These are phyloP conservation scores for Lichtheimia ramosa DNA, from an alignment of 371 early-diverging fungal genomes.

Conservation along the genomic window DNA sequence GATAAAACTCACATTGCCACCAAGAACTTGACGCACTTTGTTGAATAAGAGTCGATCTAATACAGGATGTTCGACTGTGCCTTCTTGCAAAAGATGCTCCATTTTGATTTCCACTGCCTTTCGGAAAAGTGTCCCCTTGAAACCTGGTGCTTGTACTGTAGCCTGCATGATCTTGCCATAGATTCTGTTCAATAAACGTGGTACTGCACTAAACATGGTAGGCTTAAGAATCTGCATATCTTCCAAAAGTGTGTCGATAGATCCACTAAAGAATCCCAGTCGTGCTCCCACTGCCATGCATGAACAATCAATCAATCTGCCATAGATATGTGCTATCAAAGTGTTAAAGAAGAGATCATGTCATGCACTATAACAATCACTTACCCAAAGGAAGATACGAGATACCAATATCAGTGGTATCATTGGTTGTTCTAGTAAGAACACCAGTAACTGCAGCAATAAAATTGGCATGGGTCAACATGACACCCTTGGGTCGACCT, in stretches of 20 bases:
- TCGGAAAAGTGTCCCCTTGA: conserved; percentile 60
- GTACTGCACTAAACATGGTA: conserved; percentile 84
- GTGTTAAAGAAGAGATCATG: no score
- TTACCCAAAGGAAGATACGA: conserved; percentile 77
- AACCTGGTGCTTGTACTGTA: conserved; percentile 63
- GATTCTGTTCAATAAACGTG: conserved; percentile 89
- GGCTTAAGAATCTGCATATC: conserved; percentile 85
- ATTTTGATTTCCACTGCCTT: conserved; percentile 52
- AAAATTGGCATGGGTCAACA: conserved; percentile 56
- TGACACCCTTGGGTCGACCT: conserved; percentile 72
- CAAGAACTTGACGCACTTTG: conserved; percentile 82
- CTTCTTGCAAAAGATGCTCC: conserved; percentile 55
- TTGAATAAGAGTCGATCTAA: conserved; percentile 92
- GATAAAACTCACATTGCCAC: conserved; percentile 86
- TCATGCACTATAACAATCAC: no score
- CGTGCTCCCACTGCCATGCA: conserved; percentile 45
- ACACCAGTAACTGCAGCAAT: conserved; percentile 30
- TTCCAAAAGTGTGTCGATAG: conserved; percentile 72
- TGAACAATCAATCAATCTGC: conserved; percentile 53
- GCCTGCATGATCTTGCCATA: conserved; percentile 75
- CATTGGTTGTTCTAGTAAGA: background rate
- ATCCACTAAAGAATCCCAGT: conserved; percentile 86
- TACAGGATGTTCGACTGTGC: conserved; percentile 66
- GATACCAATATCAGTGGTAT: conserved; percentile 34
- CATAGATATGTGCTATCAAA: conserved; percentile 82